These are phyloP conservation scores for Mycena albidolilacea DNA, from an alignment of 768 basidiomycete genomes.

Conservation along the genomic window DNA sequence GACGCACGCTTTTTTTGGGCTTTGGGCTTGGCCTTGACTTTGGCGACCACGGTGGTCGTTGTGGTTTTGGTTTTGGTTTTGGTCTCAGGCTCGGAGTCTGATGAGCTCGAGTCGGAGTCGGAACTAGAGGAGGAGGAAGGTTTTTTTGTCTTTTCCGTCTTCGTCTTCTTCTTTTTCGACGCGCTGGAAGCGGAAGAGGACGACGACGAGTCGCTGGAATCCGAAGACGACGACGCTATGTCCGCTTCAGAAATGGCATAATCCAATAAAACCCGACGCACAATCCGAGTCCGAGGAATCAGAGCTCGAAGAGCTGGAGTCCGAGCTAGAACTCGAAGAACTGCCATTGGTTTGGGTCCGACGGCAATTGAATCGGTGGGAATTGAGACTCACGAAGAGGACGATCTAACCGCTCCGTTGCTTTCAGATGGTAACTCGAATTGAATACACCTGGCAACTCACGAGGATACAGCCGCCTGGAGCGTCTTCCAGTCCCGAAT, in stretches of 20 bases:
- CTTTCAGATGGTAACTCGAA: background rate
- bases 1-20: slow-evolving; percentile 15
- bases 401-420: background rate
- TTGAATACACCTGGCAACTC: slow-evolving; percentile 7
- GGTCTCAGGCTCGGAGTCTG: slow-evolving; percentile 48
- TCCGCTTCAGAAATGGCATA: slow-evolving; percentile 24
- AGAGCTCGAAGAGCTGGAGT: slow-evolving; percentile 42
- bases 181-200: slow-evolving; percentile 38
- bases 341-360: background rate
- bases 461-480: slow-evolving; percentile 44
- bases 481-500: slow-evolving; percentile 73
- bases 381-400: slow-evolving; percentile 9
- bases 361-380: background rate
- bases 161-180: slow-evolving; percentile 43
- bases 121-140: slow-evolving; percentile 38
- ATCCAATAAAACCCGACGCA: slow-evolving; percentile 11
- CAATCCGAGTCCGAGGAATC: slow-evolving; percentile 38
- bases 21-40: slow-evolving; percentile 34
- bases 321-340: slow-evolving; percentile 38
- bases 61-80: slow-evolving; percentile 28
- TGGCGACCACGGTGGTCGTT: slow-evolving; percentile 1
- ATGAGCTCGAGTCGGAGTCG: slow-evolving; percentile 47
- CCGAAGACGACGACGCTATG: slow-evolving; percentile 26
- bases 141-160: slow-evolving; percentile 1
- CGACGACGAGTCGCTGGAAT: slow-evolving; percentile 33